Conservation (phyloP, 106 monocot species). For the Dendrobium chrysotoxum region DNA sequence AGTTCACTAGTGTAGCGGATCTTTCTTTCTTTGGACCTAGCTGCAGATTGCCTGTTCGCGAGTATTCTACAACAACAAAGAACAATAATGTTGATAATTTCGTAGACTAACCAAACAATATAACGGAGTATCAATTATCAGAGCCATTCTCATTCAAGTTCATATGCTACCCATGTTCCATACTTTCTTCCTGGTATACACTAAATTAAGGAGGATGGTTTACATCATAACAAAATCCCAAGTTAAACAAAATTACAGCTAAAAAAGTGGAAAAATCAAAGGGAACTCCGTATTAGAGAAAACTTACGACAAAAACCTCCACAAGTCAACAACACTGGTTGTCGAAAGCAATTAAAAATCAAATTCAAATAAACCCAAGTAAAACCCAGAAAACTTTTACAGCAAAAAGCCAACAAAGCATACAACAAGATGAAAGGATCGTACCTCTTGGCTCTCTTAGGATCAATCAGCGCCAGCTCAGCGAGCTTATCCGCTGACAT, state of each 20-base stretch:
- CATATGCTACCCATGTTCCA: not conserved
- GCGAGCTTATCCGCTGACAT: constrained; percentile 85
- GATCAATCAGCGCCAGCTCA: constrained; percentile 76
- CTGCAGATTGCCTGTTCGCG: constrained; percentile 76
- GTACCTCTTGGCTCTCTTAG: constrained; percentile 89
- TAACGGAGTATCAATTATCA: not conserved
- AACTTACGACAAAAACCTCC: not conserved
- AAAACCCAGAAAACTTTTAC: not conserved
- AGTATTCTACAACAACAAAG: constrained; percentile 41
- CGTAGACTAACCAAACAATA: not conserved
- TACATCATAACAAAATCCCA: not conserved
- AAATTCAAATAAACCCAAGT: not conserved
- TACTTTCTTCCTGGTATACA: not conserved
- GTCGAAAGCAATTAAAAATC: not conserved
- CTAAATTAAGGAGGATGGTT: not conserved
- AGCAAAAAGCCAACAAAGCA: not conserved
- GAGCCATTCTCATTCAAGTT: not conserved
- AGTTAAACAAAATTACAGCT: not conserved
- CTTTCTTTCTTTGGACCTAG: constrained; percentile 73
- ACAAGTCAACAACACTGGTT: not conserved
- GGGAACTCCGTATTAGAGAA: not conserved
- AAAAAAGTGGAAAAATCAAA: not conserved
- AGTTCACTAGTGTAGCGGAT: constrained; percentile 58
- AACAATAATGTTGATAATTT: not conserved
- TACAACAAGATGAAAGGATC: not conserved